phyloP scores from a whole-genome alignment of 345 rosid species.

The Dimocarpus longan region DNA sequence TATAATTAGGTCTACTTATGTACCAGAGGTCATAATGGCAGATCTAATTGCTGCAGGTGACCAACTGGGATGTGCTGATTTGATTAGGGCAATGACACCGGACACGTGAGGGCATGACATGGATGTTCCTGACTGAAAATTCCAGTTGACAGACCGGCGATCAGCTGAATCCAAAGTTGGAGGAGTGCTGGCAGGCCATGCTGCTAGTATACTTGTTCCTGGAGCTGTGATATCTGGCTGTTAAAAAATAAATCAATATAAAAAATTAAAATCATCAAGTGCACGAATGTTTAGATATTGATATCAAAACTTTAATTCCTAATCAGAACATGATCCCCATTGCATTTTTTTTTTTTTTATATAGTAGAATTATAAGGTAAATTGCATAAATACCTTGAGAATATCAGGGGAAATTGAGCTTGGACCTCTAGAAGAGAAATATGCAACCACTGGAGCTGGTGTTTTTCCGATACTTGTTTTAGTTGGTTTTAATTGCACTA shows the following conservation, averaged over 20 bases:
- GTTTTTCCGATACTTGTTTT: constrained; percentile 49
- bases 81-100: constrained; percentile 62
- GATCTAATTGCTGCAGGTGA: constrained; percentile 75
- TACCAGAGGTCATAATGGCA: constrained; percentile 79
- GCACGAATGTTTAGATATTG: neutral
- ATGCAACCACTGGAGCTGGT: constrained; percentile 42
- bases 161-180: constrained; percentile 38
- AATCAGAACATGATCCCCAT: too few relatives aligned
- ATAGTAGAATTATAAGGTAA: too few relatives aligned
- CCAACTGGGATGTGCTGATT: constrained; percentile 67
- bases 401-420: constrained; percentile 62
- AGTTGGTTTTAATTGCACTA: constrained; percentile 43
- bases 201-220: constrained; percentile 67
- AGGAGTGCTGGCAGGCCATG: constrained; percentile 69
- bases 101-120: constrained; percentile 83
- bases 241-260: neutral
- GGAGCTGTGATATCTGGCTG: constrained; percentile 81
- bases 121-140: constrained; percentile 69
- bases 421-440: constrained; percentile 56
- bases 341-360: too few relatives aligned
- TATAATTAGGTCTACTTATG: too few relatives aligned
- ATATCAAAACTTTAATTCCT: too few relatives aligned
- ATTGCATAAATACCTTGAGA: constrained; percentile 52
- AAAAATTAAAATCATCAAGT: too few relatives aligned
- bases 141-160: constrained; percentile 48